A percentile compares a stretch with the other conserved stretches of the same genome.
phyloP scores from a whole-genome alignment of 2,329 filamentous ascomycete species.

The Cladophialophora immunda region DNA sequence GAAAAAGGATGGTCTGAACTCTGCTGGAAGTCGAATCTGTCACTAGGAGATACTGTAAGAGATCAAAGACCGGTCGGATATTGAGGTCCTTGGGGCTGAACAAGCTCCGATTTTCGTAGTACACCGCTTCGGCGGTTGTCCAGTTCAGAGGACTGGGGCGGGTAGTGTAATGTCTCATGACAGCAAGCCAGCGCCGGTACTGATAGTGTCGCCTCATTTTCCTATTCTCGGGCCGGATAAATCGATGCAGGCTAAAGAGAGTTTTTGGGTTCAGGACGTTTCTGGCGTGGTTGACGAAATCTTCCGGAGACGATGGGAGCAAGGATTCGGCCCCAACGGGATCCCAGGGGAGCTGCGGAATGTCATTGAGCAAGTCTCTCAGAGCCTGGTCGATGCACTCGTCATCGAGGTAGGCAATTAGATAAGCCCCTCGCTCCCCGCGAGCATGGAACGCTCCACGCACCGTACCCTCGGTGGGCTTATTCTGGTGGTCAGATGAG shows the following conservation, averaged over 20 bases:
- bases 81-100: slow-evolving; percentile 1
- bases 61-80: slow-evolving; percentile 27
- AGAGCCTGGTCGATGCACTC: slow-evolving; percentile 16
- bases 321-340: background rate
- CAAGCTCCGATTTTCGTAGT: slow-evolving; percentile 5
- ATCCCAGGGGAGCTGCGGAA: background rate
- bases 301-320: background rate
- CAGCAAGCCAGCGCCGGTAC: slow-evolving; percentile 19
- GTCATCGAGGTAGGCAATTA: slow-evolving; percentile 15
- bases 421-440: background rate
- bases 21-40: slow-evolving; percentile 19
- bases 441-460: background rate
- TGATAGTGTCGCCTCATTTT: slow-evolving; percentile 4
- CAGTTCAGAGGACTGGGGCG: slow-evolving; percentile 11
- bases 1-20: slow-evolving; percentile 30
- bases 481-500: background rate
- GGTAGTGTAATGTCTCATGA: slow-evolving; percentile 19
- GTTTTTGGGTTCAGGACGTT: background rate
- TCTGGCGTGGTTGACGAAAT: slow-evolving; percentile 16
- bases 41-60: slow-evolving; percentile 28
- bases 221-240: slow-evolving; percentile 13
- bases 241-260: slow-evolving; percentile 5
- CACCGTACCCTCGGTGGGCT: background rate
- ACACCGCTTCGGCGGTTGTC: slow-evolving; percentile 23
- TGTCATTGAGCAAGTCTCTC: background rate